phyloP scores from a whole-genome alignment of 306 rosid genomes.

The Prunus fruticosa region DNA sequence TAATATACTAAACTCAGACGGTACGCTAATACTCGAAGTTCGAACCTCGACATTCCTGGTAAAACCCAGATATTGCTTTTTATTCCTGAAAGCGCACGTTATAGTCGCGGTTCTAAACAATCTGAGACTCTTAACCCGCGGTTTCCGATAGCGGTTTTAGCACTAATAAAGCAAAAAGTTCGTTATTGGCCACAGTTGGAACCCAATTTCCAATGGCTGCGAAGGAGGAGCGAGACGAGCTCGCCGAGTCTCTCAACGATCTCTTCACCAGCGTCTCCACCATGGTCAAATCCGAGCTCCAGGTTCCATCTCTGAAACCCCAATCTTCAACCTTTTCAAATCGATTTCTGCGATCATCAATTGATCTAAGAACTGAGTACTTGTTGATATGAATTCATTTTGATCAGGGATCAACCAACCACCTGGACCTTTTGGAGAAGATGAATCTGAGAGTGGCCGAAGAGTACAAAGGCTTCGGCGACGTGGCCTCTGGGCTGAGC shows the following conservation, averaged over 20 bases:
- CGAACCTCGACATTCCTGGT: no score
- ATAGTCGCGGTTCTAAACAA: no score
- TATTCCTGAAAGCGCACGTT: no score
- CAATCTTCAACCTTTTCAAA: not conserved
- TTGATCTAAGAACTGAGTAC: not conserved
- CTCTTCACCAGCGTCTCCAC: constrained; percentile 70
- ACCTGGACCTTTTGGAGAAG: constrained; percentile 81
- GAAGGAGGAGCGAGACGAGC: constrained; percentile 38
- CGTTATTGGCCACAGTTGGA: not conserved
- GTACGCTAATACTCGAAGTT: no score
- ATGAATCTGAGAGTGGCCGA: constrained; percentile 77
- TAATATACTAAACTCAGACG: no score
- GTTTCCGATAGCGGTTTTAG: not conserved
- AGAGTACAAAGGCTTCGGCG: constrained; percentile 79
- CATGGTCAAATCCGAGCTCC: constrained; percentile 85
- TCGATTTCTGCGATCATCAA: not conserved
- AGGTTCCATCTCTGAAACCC: constrained; percentile 39
- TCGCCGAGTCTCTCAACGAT: constrained; percentile 60
- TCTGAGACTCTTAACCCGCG: no score
- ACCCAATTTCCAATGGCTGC: constrained; percentile 30
- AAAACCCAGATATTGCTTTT: no score
- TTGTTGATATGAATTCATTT: not conserved
- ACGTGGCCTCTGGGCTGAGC: constrained; percentile 83
- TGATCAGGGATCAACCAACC: constrained; percentile 70
- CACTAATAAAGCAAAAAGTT: not conserved